A percentile compares a stretch with the other conserved stretches of the same genome.
phyloP scores from a whole-genome alignment of 768 basidiomycete genomes.

The Strobilomyces dryophilus region DNA sequence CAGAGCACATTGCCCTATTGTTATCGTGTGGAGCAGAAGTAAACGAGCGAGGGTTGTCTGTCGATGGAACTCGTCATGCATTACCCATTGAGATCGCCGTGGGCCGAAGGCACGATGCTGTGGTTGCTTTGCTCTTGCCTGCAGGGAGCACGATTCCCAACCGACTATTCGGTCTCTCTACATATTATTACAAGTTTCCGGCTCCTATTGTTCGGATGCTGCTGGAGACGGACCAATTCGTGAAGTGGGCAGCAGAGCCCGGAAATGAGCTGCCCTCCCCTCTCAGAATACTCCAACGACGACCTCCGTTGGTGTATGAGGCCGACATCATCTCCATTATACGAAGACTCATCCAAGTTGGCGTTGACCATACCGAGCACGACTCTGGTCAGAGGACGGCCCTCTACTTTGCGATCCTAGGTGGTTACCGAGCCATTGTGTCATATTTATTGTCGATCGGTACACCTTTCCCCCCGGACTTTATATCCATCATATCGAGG shows the following conservation, averaged over 20 bases:
- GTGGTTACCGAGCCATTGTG: background rate
- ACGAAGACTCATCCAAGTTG: slow-evolving; percentile 7
- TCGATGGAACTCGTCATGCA: background rate
- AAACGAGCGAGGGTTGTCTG: slow-evolving; percentile 1
- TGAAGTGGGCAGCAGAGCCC: slow-evolving; percentile 7
- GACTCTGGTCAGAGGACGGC: background rate
- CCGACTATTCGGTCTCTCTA: background rate
- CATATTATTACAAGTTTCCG: background rate
- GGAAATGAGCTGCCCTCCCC: background rate
- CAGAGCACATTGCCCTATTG: background rate
- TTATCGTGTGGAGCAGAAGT: background rate
- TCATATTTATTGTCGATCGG: background rate
- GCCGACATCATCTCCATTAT: slow-evolving; percentile 2
- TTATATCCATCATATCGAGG: background rate
- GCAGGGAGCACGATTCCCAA: slow-evolving; percentile 2
- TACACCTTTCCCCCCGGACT: background rate
- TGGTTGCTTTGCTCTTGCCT: slow-evolving; percentile 4
- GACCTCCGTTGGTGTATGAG: slow-evolving; percentile 5
- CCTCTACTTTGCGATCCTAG: slow-evolving; percentile 1
- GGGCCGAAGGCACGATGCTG: background rate
- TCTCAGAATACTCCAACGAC: background rate
- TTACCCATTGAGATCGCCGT: slow-evolving; percentile 10
- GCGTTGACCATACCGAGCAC: background rate
- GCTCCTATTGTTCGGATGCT: slow-evolving; percentile 2
- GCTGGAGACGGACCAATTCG: slow-evolving; percentile 4